Conservation (phyloP, 805 yeast species). For the Candida hispaniensis region DNA sequence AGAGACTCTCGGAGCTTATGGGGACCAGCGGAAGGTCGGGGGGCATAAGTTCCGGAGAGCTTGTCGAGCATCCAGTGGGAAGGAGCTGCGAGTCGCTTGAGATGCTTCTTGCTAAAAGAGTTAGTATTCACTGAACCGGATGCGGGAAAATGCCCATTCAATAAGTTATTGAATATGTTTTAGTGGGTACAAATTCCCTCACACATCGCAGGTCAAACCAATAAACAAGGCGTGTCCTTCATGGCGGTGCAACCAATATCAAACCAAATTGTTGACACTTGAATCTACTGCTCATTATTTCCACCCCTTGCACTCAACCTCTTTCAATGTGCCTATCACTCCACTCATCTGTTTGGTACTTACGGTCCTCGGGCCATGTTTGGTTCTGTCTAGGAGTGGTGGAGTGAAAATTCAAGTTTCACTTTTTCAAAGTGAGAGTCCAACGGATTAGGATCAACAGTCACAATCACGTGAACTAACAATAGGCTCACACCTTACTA, state of each 20-base stretch:
- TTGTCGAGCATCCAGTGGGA: slow-evolving; percentile 99
- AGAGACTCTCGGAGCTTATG: slow-evolving; percentile 97
- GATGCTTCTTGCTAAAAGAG: slow-evolving; percentile 50
- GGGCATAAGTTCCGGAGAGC: slow-evolving; percentile 98
- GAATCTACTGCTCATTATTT: no score
- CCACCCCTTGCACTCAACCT: no score
- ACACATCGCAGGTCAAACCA: slow-evolving; percentile 1
- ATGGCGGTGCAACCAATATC: no score
- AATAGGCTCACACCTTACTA: no score
- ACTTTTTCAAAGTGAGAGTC: no score
- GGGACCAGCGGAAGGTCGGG: slow-evolving; percentile 99
- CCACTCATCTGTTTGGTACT: slow-evolving; percentile 30
- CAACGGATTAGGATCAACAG: no score
- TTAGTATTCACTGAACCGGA: slow-evolving; percentile 2
- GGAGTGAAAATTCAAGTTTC: background rate
- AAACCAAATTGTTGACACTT: no score
- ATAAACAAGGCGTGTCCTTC: slow-evolving; percentile 1
- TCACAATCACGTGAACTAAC: no score
- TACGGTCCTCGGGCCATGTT: slow-evolving; percentile 76
- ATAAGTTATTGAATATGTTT: background rate
- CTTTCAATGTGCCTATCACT: no score
- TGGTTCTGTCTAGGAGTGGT: slow-evolving; percentile 17
- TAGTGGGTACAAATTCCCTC: slow-evolving; percentile 2
- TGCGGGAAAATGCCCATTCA: slow-evolving; percentile 1
- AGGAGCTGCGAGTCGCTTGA: slow-evolving; percentile 99